phyloP scores from a whole-genome alignment of 1,139 yeast species.

The Yamadazyma aaseri region DNA sequence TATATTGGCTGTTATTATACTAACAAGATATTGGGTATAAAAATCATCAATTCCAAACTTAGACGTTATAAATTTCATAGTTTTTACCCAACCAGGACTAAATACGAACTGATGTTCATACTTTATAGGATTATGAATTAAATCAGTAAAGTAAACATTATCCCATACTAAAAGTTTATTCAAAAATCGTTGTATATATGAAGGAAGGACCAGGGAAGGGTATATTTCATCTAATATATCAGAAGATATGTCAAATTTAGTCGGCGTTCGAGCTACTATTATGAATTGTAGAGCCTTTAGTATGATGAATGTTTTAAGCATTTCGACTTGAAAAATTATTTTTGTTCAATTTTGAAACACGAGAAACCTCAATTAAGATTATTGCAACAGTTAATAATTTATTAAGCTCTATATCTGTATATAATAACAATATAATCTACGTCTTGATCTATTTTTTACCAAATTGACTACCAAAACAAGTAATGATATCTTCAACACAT shows the following conservation, averaged over 20 bases:
- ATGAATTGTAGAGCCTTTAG: constrained; percentile 29
- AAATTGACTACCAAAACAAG: constrained; percentile 43
- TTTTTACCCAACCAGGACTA: constrained; percentile 69
- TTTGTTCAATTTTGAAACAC: background rate
- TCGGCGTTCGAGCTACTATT: constrained; percentile 34
- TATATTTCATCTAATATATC: constrained; percentile 21
- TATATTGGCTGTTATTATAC: constrained; percentile 49
- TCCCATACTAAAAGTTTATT: constrained; percentile 79
- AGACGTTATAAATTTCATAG: constrained; percentile 23
- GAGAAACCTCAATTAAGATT: background rate
- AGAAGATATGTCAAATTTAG: constrained; percentile 42
- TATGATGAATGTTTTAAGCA: constrained; percentile 21
- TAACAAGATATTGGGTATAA: constrained; percentile 43
- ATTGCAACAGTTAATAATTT: background rate
- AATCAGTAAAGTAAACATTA: constrained; percentile 68
- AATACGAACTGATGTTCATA: constrained; percentile 93
- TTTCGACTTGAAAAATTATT: background rate
- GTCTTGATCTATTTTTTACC: constrained; percentile 11
- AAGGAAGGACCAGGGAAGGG: constrained; percentile 2
- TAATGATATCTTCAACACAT: constrained; percentile 75
- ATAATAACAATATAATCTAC: background rate
- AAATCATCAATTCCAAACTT: constrained; percentile 27
- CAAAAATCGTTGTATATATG: constrained; percentile 18
- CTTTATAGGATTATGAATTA: constrained; percentile 48
- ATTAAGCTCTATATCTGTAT: background rate